Base-by-base conservation (phyloP, 805 yeast species). In the Jamesozyma piceae region DNA sequence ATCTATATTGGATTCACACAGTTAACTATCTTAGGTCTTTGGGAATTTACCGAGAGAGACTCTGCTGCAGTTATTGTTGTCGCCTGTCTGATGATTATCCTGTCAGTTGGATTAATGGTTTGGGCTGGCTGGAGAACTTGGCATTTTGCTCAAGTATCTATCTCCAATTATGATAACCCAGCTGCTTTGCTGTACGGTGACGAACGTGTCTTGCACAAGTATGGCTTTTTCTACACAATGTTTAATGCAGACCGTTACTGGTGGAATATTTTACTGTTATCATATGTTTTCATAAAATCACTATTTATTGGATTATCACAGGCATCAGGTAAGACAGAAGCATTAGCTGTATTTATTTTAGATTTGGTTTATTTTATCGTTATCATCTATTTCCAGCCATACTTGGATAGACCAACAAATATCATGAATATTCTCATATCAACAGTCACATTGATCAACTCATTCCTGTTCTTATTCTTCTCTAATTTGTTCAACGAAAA, bases 161-260 rank as follows among this genome's bases (percentile, higher is more conserved):
- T 78, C 35, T 55, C 60, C 24, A 62, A 69, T 39, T 80, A 75
- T 57, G 77, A 80, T 39, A 88, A 90, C 51, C 89, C 96, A 0
- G 95, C 95, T 17, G 95, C 90, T 38, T 63, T 86, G 44, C 67
- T 89, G 42, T 89, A 87, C 55, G 95, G 95, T 45, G 83, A 89
- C 55, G 70, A 78, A 37, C 65, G 67, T 24, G 72, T 86, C 28
- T 72, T 88, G 57, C 75, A 80, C 67, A 82, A 82, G 58, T 88
- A 81, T 58, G 96, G 96, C 0, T 89, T 82, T 64, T 76, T 88
- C 55, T 89, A 88, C 65, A 83, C 95, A 14, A 87, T 86, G 88
- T 88, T 82, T 63, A 75, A 76, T 49, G 94, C 95, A 18, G 69
- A 69, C 21, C 78, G 72, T 55, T 88, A 84, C 65, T 89, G 88